Conservation (phyloP, 2,329 filamentous ascomycete species). For the Diplodia mutila region DNA sequence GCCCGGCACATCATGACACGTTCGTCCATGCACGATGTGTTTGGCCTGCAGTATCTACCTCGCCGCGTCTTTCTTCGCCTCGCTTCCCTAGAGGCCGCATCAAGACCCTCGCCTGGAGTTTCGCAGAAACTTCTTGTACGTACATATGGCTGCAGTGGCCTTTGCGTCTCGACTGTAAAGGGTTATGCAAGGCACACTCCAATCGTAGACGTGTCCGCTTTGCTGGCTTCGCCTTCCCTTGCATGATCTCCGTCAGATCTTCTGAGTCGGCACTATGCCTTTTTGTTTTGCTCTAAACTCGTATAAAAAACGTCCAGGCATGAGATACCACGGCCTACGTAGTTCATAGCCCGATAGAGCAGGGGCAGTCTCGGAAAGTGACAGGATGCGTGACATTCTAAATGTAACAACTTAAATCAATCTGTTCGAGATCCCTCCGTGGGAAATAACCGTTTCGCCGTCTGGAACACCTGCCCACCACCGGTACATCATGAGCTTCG, state of each 20-base stretch:
- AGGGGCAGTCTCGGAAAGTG: too few relatives aligned
- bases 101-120: not conserved
- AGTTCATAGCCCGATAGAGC: too few relatives aligned
- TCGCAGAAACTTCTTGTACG: not conserved
- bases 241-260: not conserved
- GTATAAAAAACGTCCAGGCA: too few relatives aligned
- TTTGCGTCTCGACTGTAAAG: not conserved
- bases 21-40: constrained; percentile 7
- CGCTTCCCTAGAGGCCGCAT: not conserved
- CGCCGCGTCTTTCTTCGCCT: too few relatives aligned
- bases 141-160: not conserved
- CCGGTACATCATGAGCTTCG: too few relatives aligned
- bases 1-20: not conserved
- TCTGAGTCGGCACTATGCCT: not conserved
- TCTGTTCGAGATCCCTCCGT: too few relatives aligned
- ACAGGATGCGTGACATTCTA: too few relatives aligned
- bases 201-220: not conserved
- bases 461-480: too few relatives aligned
- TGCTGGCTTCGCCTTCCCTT: not conserved
- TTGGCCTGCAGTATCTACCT: constrained; percentile 1
- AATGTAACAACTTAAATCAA: too few relatives aligned
- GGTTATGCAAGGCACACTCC: not conserved
- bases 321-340: too few relatives aligned
- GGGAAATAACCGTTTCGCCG: too few relatives aligned
- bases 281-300: too few relatives aligned